Conservation (phyloP, 2,329 filamentous ascomycete genomes). For the Aspergillus proliferans region DNA sequence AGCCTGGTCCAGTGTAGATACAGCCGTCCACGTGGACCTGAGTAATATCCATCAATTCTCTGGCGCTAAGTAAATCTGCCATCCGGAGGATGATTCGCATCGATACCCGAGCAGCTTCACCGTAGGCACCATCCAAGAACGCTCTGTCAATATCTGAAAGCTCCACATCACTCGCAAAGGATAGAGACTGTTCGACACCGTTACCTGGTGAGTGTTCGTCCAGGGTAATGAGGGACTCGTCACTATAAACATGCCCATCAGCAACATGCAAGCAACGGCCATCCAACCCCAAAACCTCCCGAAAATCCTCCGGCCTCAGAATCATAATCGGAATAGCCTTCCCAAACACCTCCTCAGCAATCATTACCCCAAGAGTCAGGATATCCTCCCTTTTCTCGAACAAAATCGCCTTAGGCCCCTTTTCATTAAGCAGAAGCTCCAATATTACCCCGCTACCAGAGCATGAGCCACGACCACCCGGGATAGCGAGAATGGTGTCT, state of each 20-base stretch:
- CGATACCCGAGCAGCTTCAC: constrained; percentile 29
- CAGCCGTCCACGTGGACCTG: constrained; percentile 43
- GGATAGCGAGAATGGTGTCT: constrained; percentile 37
- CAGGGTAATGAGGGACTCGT: background rate
- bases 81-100: constrained; percentile 36
- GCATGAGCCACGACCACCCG: constrained; percentile 44
- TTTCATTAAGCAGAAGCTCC: constrained; percentile 38
- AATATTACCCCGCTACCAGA: constrained; percentile 42
- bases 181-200: background rate
- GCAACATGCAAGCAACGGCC: background rate
- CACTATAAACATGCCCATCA: background rate
- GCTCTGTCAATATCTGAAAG: constrained; percentile 17
- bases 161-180: constrained; percentile 6
- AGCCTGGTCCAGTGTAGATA: constrained; percentile 38
- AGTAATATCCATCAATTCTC: constrained; percentile 30
- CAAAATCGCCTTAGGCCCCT: constrained; percentile 35
- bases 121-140: constrained; percentile 25
- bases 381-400: constrained; percentile 42
- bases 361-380: constrained; percentile 40
- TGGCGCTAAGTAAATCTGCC: constrained; percentile 30
- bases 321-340: constrained; percentile 37
- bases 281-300: constrained; percentile 2
- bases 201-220: background rate
- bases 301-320: constrained; percentile 1
- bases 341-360: constrained; percentile 38